Evolutionary conservation across 1,284 basidiomycete genomes (phyloP), one percentile per base, ranked within the genome.

Genomic region (Ustilago trichophora): DNA sequence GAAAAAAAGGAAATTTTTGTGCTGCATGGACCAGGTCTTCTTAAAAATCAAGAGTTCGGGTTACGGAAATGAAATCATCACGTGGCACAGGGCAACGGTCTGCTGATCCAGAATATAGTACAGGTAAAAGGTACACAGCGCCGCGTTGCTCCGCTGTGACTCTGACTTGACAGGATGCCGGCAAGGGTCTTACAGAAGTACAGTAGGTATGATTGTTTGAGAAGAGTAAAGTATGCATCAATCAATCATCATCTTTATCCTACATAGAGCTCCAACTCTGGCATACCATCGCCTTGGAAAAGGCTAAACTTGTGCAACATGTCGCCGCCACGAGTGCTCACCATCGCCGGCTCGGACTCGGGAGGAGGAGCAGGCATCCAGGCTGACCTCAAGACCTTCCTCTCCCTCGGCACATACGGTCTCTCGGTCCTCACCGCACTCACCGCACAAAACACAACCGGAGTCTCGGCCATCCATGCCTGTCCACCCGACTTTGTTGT

Each of bases 281-380:
- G 10, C 6, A 32, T n/a, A n/a, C n/a, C n/a, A n/a, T n/a, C n/a
- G n/a, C n/a, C n/a, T n/a, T n/a, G n/a, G n/a, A n/a, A n/a, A n/a
- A n/a, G n/a, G n/a, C n/a, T n/a, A n/a, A n/a, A n/a, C n/a, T n/a
- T n/a, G n/a, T n/a, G n/a, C n/a, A 36, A 22, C 16, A 69, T 64
- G 66, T 56, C 58, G 9, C 74, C 66, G 26, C 83, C 83, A 22
- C 81, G 82, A 1, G 81, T 89, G 3, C 71, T 92, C 44, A 90
- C 91, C 0, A 91, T 93, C 18, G 91, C 91, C 9, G 91, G 91
- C n/a, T 87, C 89, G 16, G 93, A 96, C 77, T 88, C 89, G 1
- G 88, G 91, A 31, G 93, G 92, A 26, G 93, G 93, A 2, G 93
- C 93, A 27, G 93, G 93, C 0, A 92, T 95, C 40, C 92, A 85